These are phyloP conservation scores for Spergularia bocconei DNA, from an alignment of 148 eudicot genomes.

Conservation along the genomic window DNA sequence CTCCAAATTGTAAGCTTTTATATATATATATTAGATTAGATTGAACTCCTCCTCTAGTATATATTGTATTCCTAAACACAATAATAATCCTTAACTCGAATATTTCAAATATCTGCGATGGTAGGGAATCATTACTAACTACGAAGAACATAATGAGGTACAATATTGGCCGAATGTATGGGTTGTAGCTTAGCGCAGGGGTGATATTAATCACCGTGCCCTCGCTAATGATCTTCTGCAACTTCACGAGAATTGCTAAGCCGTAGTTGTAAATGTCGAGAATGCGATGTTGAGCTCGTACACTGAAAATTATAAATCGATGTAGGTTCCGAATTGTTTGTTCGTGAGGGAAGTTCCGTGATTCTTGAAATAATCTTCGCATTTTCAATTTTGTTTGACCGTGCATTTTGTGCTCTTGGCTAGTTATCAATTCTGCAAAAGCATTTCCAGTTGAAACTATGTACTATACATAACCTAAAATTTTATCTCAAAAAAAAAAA, in stretches of 20 bases:
- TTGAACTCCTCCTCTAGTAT: no score
- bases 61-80: no score
- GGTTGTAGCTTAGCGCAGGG: constrained; percentile 11
- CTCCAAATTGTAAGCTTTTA: no score
- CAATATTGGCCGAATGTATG: constrained; percentile 19
- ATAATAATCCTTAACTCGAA: no score
- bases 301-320: constrained; percentile 15
- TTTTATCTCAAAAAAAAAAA: no score
- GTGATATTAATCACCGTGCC: neutral
- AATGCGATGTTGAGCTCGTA: constrained; percentile 7
- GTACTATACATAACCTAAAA: no score
- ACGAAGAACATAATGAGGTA: constrained; percentile 18
- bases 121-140: constrained; percentile 14
- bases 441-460: no score
- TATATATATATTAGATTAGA: no score
- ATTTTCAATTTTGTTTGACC: no score
- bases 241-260: constrained; percentile 10
- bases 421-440: no score
- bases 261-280: constrained; percentile 13
- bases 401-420: no score
- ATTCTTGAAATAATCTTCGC: neutral
- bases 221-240: constrained; percentile 19
- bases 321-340: constrained; percentile 20
- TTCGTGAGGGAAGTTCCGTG: constrained; percentile 18
- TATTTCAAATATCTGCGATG: constrained; percentile 24